phyloP scores from a whole-genome alignment of 345 rosid genomes.

The Atalantia buxifolia region DNA sequence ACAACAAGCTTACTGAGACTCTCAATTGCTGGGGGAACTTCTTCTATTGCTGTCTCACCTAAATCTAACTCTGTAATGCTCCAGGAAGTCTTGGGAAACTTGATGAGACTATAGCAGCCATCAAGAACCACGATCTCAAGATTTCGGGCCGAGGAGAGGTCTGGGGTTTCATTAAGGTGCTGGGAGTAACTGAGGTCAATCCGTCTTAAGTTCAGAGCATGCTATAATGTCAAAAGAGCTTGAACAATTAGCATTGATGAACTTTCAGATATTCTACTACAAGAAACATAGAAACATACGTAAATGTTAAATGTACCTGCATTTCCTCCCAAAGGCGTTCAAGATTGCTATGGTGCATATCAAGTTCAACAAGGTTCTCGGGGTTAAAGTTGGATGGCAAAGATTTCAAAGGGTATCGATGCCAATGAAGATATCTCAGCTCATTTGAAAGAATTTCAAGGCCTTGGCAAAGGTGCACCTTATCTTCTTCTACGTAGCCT shows the following conservation, averaged over 20 bases:
- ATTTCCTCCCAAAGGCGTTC: background rate
- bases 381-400: background rate
- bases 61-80: background rate
- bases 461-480: background rate
- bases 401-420: background rate
- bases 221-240: background rate
- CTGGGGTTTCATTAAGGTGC: background rate
- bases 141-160: background rate
- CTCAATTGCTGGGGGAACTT: background rate
- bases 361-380: background rate
- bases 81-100: constrained; percentile 4
- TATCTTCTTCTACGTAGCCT: background rate
- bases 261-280: background rate
- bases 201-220: background rate
- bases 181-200: constrained; percentile 2
- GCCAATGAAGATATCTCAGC: constrained; percentile 2
- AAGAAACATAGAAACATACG: background rate
- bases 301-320: background rate
- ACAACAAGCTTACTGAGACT: background rate
- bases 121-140: background rate
- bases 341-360: background rate
- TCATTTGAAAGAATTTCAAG: constrained; percentile 6
- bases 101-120: background rate
- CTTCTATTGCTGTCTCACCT: background rate
- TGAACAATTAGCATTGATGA: background rate